phyloP scores from a whole-genome alignment of 2,329 filamentous ascomycete genomes.

The Escovopsis weberi region DNA sequence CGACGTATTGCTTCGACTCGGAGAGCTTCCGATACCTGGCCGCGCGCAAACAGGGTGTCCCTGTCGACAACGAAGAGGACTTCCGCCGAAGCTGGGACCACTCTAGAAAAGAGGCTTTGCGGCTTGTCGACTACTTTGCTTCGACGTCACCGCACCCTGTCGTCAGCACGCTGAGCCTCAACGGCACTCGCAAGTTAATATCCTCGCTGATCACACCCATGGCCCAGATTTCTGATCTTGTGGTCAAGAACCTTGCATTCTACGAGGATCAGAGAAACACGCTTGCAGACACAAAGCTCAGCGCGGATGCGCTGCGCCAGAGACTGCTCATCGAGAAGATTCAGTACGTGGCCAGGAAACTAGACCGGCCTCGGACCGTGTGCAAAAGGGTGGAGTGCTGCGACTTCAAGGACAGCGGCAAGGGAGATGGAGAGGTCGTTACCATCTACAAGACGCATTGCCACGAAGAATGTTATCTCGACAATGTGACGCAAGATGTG shows the following conservation, averaged over 20 bases:
- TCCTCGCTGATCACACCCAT: constrained; percentile 7
- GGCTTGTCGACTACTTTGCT: constrained; percentile 4
- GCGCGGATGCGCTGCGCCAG: background rate
- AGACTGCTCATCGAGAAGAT: constrained; percentile 2
- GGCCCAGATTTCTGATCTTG: constrained; percentile 5
- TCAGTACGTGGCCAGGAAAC: background rate
- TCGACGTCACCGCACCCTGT: constrained; percentile 7
- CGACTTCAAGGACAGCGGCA: constrained; percentile 3
- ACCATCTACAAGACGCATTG: constrained; percentile 8
- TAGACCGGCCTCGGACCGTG: constrained; percentile 1
- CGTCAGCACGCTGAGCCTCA: constrained; percentile 9
- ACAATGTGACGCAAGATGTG: constrained; percentile 5
- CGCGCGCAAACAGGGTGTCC: constrained; percentile 1
- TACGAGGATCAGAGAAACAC: background rate
- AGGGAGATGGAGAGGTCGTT: background rate
- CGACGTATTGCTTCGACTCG: constrained; percentile 3
- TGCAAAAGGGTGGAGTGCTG: constrained; percentile 6
- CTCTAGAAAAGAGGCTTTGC: constrained; percentile 5
- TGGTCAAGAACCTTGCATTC: constrained; percentile 6
- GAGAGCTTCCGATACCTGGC: constrained; percentile 5
- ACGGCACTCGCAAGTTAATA: constrained; percentile 5
- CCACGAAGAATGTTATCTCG: constrained; percentile 5
- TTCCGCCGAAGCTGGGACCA: constrained; percentile 8
- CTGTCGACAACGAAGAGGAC: background rate
- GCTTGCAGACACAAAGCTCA: background rate